These are phyloP conservation scores for Hypoxylon subgilvum DNA, from an alignment of 495 filamentous ascomycete genomes.

Conservation along the genomic window DNA sequence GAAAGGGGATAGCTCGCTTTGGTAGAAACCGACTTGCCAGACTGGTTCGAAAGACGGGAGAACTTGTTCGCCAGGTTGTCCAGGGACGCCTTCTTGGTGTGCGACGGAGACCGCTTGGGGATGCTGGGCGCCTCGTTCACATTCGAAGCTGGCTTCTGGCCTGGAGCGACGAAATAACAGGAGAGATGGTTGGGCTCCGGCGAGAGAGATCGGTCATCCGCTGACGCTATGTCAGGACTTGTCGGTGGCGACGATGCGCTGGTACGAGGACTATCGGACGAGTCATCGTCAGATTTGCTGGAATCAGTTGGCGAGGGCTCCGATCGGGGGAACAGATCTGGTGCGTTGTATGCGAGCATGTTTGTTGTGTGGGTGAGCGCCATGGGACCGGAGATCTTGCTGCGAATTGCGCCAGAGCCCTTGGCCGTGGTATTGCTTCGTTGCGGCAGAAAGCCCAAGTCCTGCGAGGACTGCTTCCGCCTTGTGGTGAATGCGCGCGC, in stretches of 20 bases:
- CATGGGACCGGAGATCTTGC: slow-evolving; percentile 85
- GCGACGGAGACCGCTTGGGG: slow-evolving; percentile 77
- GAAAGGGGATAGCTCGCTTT: slow-evolving; percentile 56
- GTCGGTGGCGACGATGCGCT: slow-evolving; percentile 66
- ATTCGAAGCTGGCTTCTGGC: slow-evolving; percentile 44
- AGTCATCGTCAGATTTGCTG: slow-evolving; percentile 59
- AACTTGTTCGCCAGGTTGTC: slow-evolving; percentile 67
- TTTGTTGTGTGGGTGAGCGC: slow-evolving; percentile 93
- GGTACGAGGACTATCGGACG: slow-evolving; percentile 65
- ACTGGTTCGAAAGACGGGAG: slow-evolving; percentile 58
- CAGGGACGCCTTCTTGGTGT: slow-evolving; percentile 72
- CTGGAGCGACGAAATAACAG: slow-evolving; percentile 71
- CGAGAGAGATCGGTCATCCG: slow-evolving; percentile 61
- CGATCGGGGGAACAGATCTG: slow-evolving; percentile 67
- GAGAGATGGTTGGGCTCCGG: slow-evolving; percentile 80
- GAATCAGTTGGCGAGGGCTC: slow-evolving; percentile 62
- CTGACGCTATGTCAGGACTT: slow-evolving; percentile 74
- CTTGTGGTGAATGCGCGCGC: slow-evolving; percentile 71
- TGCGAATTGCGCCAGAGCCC: slow-evolving; percentile 49
- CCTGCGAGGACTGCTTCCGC: slow-evolving; percentile 52
- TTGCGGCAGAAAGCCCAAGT: slow-evolving; percentile 45
- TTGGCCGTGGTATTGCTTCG: slow-evolving; percentile 55
- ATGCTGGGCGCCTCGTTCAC: slow-evolving; percentile 65
- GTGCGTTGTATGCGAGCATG: slow-evolving; percentile 92
- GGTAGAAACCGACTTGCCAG: slow-evolving; percentile 48